Evolutionary conservation across 768 basidiomycete genomes (phyloP).

Genomic region (Tulasnella sp.): DNA sequence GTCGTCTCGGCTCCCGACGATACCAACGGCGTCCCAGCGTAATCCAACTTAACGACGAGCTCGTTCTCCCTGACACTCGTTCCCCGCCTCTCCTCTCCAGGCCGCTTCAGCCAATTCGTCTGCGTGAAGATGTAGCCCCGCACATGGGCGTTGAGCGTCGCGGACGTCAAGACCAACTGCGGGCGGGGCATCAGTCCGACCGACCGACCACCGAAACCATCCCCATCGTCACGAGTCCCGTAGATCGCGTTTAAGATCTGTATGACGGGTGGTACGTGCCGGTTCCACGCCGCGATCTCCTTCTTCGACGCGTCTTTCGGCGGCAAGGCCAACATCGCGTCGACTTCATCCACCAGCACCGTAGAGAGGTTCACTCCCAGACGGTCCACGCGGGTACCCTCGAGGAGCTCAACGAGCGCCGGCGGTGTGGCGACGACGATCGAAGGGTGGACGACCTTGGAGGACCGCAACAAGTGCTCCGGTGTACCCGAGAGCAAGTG

Average conservation of each 20-base stretch:
- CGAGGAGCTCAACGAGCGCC: no score
- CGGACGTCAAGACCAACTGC: slow-evolving; percentile 1
- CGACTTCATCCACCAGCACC: slow-evolving; percentile 4
- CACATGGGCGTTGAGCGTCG: neutral
- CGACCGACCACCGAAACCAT: neutral
- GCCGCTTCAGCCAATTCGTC: slow-evolving; percentile 4
- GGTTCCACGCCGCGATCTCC: neutral
- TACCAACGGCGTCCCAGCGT: neutral
- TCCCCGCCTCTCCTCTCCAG: neutral
- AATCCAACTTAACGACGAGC: neutral
- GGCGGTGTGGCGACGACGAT: slow-evolving; percentile 5
- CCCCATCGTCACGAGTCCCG: neutral
- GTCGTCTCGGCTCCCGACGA: neutral
- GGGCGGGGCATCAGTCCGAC: neutral
- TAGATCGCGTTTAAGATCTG: neutral
- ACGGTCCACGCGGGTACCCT: neutral
- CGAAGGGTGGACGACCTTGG: neutral
- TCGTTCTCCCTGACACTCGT: slow-evolving; percentile 4
- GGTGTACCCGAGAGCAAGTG: neutral
- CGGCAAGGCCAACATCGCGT: neutral
- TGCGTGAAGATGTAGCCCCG: neutral
- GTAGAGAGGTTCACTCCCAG: neutral
- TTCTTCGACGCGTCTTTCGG: neutral
- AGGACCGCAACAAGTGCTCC: neutral
- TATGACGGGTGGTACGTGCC: neutral